Conservation (phyloP, 1,284 basidiomycete species). For the Coniophora puteana region DNA sequence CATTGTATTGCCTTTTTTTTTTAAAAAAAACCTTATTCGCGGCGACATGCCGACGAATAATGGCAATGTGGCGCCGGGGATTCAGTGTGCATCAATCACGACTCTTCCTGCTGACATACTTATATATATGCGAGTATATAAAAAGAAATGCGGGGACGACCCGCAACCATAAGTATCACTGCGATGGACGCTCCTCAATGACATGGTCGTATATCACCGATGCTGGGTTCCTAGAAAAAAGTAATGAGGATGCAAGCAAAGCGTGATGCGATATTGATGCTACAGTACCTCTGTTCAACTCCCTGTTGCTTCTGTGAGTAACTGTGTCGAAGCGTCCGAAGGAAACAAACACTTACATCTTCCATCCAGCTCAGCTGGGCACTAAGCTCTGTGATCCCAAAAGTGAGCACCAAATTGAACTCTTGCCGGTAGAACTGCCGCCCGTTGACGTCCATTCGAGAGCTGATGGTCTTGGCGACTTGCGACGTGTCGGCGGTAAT, state of each 20-base stretch:
- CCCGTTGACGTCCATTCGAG: conserved; percentile 24
- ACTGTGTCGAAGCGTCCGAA: not conserved
- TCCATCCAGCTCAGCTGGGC: conserved; percentile 41
- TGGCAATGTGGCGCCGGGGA: too few species aligned
- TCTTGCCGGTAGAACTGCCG: conserved; percentile 28
- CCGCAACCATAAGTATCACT: too few species aligned
- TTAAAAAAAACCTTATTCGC: too few species aligned
- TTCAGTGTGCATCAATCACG: too few species aligned
- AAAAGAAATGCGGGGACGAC: too few species aligned
- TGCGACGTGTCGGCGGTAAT: conserved; percentile 32
- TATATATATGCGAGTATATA: too few species aligned
- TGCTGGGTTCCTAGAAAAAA: conserved; percentile 23
- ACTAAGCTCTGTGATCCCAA: conserved; percentile 41
- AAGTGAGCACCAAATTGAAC: conserved; percentile 36
- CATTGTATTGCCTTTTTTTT: too few species aligned
- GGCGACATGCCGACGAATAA: too few species aligned
- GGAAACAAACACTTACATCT: conserved; percentile 23
- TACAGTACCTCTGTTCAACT: conserved; percentile 25
- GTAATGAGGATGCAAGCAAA: conserved; percentile 6
- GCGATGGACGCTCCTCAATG: too few species aligned
- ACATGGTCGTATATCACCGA: conserved; percentile 29
- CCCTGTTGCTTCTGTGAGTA: conserved; percentile 6
- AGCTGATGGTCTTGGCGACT: conserved; percentile 22
- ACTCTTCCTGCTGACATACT: too few species aligned
- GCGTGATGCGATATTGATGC: too few species aligned